These are phyloP conservation scores for Ascochyta rabiei DNA, from an alignment of 2,329 filamentous ascomycete genomes.

Conservation along the genomic window DNA sequence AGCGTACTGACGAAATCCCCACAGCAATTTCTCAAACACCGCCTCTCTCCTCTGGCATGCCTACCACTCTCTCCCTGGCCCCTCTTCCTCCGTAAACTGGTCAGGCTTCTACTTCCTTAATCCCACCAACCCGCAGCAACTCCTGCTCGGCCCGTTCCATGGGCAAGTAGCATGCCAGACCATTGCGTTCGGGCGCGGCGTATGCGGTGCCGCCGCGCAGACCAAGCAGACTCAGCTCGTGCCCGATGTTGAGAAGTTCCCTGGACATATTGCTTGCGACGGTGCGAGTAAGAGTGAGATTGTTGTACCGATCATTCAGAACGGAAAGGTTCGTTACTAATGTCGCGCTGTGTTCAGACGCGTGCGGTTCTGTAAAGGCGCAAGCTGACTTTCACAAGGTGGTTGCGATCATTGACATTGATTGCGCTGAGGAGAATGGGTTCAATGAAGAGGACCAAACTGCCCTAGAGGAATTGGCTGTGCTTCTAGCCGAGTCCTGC, in stretches of 20 bases:
- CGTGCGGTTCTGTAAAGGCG: conserved; percentile 23
- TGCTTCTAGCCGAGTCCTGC: conserved; percentile 40
- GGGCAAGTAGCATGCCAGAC: conserved; percentile 80
- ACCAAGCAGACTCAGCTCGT: conserved; percentile 67
- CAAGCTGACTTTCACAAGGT: conserved; percentile 50
- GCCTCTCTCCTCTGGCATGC: conserved; percentile 81
- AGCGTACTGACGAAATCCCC: neutral
- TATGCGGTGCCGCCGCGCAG: conserved; percentile 74
- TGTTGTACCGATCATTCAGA: conserved; percentile 72
- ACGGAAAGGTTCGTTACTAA: conserved; percentile 51
- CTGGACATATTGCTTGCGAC: conserved; percentile 84
- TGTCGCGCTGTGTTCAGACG: neutral
- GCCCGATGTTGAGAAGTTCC: conserved; percentile 73
- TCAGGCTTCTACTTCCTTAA: conserved; percentile 63
- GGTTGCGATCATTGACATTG: conserved; percentile 79
- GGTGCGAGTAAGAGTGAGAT: conserved; percentile 78
- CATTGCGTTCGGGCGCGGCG: conserved; percentile 74
- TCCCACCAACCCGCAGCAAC: conserved; percentile 53
- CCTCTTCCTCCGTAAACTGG: conserved; percentile 76
- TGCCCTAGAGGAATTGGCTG: conserved; percentile 67
- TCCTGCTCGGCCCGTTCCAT: conserved; percentile 81
- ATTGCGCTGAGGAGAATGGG: conserved; percentile 70
- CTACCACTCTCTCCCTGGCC: conserved; percentile 71
- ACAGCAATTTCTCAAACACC: conserved; percentile 72
- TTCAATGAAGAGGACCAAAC: conserved; percentile 72